Conservation (phyloP, 31 red algal species). For the Pterothamnion heteromorphum region DNA sequence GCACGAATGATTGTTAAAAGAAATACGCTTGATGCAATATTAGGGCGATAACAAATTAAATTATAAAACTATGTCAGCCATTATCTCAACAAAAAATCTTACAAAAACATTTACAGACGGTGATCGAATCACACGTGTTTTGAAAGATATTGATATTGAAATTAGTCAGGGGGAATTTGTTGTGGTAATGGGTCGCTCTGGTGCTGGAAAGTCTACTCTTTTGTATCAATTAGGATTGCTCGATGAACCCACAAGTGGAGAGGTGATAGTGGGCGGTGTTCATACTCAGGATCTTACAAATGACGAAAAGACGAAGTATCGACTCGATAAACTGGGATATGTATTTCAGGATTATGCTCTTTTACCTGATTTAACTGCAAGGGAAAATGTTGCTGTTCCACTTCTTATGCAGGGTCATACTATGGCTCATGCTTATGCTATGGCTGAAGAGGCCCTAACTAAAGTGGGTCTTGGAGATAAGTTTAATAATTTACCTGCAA, state of each 20-base stretch:
- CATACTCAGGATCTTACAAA: background rate
- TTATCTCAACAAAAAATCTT: background rate
- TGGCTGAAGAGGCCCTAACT: background rate
- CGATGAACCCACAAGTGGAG: background rate
- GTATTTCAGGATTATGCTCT: constrained; percentile 28
- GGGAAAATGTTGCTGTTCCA: constrained; percentile 25
- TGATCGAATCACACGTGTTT: background rate
- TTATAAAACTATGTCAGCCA: background rate
- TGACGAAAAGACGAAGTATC: background rate
- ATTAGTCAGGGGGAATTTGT: constrained; percentile 26
- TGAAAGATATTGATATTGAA: constrained; percentile 33
- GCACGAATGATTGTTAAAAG: background rate
- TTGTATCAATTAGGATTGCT: constrained; percentile 1
- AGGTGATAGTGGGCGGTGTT: background rate
- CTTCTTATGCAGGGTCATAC: background rate
- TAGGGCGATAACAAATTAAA: background rate
- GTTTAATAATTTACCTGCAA: background rate
- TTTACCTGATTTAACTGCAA: background rate
- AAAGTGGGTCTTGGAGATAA: background rate
- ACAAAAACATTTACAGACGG: background rate
- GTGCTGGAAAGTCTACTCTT: constrained; percentile 23
- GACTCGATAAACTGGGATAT: constrained; percentile 1
- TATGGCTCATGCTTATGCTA: background rate
- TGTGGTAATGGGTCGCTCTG: background rate
- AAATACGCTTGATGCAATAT: background rate